Evolutionary conservation across 2,329 filamentous ascomycete species (phyloP).

Genomic region (Purpureocillium lavendulum): DNA sequence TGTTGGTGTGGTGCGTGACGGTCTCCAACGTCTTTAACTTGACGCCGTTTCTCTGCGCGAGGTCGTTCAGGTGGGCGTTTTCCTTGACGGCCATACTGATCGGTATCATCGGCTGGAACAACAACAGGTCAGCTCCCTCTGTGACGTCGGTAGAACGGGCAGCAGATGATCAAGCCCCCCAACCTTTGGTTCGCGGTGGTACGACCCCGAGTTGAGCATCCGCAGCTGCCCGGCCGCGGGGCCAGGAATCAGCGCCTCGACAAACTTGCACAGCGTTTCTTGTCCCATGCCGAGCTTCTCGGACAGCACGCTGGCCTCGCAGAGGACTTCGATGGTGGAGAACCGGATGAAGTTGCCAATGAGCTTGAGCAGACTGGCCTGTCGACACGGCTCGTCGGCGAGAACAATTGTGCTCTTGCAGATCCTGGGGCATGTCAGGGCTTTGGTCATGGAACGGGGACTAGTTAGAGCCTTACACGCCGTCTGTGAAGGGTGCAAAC

Average conservation of each 20-base stretch:
- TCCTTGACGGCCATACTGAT: constrained; percentile 1
- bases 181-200: background rate
- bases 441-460: no score
- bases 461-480: background rate
- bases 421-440: background rate
- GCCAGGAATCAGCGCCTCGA: background rate
- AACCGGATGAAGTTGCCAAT: constrained; percentile 1
- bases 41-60: background rate
- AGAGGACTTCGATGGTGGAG: background rate
- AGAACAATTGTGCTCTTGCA: background rate
- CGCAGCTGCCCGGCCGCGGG: background rate
- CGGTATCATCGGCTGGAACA: background rate
- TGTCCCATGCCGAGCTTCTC: background rate
- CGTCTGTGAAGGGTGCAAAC: background rate
- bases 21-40: background rate
- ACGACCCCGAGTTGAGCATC: background rate
- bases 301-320: constrained; percentile 1
- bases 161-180: no score
- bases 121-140: no score
- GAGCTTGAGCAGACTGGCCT: background rate
- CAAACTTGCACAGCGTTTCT: constrained; percentile 1
- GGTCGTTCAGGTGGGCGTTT: background rate
- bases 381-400: background rate
- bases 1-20: background rate
- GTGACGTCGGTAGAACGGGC: no score